Evolutionary conservation across 2,329 filamentous ascomycete genomes (phyloP), one percentile per base, ranked within the genome.

Genomic region (Beauveria asiatica): DNA sequence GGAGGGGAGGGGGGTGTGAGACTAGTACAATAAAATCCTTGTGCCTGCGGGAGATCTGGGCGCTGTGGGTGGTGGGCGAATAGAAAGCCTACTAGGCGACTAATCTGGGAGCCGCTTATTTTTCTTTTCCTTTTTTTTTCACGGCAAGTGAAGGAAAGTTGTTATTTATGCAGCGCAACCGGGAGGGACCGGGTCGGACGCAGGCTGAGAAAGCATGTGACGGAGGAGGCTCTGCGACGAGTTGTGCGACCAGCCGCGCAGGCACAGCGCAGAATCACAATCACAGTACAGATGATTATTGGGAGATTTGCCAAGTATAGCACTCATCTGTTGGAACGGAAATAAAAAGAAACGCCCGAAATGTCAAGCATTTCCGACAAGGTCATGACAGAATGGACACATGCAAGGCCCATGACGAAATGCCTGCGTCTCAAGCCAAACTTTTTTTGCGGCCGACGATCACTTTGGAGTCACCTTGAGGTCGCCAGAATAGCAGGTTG

Each of bases 141-240:
- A 33, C 55, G 44, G 45, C 44, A 45, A 45, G 8, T 54, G 25
- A 33, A 13, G 33, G 1, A 11, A 11, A 33, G 30, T 33, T 33
- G 25, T 16, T 21, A 16, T n/a, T 16, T 21, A 16, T n/a, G 11
- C 46, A 33, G 30, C 10, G 39, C 42, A 21, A 37, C 51, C 58
- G 58, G 58, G 51, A 60, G 33, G 51, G 58, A 60, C 51, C 51
- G 58, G 58, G 58, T 60, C 25, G 51, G 41, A 27, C 39, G 49
- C 41, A 33, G 23, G 17, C 25, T 17, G 13, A 25, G 39, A 19
- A 51, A 23, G 57, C 57, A 59, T 59, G 57, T 54, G 57, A 59
- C 30, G 49, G 19, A 46, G 27, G 42, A 46, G 53, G 27, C 55
- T 50, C 55, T 56, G 53, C 54, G 42, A 44, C 30, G 5, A 17